A percentile compares a stretch with the other conserved stretches of the same genome.
phyloP scores from a whole-genome alignment of 495 filamentous ascomycete species.

The Aspergillus bridgeri region DNA sequence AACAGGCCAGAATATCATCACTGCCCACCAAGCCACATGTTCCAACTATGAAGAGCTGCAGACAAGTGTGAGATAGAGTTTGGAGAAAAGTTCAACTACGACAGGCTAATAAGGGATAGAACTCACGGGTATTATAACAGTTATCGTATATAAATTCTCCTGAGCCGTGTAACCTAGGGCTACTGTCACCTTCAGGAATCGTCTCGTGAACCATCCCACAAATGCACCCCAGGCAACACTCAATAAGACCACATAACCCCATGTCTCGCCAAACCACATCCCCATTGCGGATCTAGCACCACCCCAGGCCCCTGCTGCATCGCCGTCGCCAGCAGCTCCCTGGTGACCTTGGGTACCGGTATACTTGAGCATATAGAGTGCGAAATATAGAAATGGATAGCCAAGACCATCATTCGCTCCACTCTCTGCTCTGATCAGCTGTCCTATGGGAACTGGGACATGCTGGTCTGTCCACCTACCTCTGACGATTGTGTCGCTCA shows the following conservation, averaged over 20 bases:
- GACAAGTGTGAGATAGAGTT: constrained; percentile 3
- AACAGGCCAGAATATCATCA: constrained; percentile 90
- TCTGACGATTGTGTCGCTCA: constrained; percentile 89
- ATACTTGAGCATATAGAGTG: constrained; percentile 80
- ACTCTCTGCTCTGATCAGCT: constrained; percentile 84
- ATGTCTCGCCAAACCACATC: constrained; percentile 84
- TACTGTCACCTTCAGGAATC: constrained; percentile 75
- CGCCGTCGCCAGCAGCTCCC: constrained; percentile 45
- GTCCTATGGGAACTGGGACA: constrained; percentile 75
- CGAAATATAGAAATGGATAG: constrained; percentile 85
- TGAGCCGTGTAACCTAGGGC: too few species aligned
- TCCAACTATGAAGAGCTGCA: constrained; percentile 71
- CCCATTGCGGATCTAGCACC: constrained; percentile 65
- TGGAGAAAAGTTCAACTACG: constrained; percentile 52
- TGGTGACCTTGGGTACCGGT: constrained; percentile 54
- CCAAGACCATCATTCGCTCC: constrained; percentile 91
- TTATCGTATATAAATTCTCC: too few species aligned
- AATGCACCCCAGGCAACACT: constrained; percentile 72
- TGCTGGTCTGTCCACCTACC: constrained; percentile 91
- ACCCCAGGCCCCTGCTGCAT: too few species aligned
- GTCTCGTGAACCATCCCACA: constrained; percentile 79
- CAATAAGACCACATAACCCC: constrained; percentile 77
- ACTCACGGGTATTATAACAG: constrained; percentile 83
- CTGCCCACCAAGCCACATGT: constrained; percentile 87
- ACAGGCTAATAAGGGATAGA: constrained; percentile 85